Evolutionary conservation across 2,329 filamentous ascomycete genomes (phyloP), one percentile per base, ranked within the genome.

Genomic region (Microdochium paspali): DNA sequence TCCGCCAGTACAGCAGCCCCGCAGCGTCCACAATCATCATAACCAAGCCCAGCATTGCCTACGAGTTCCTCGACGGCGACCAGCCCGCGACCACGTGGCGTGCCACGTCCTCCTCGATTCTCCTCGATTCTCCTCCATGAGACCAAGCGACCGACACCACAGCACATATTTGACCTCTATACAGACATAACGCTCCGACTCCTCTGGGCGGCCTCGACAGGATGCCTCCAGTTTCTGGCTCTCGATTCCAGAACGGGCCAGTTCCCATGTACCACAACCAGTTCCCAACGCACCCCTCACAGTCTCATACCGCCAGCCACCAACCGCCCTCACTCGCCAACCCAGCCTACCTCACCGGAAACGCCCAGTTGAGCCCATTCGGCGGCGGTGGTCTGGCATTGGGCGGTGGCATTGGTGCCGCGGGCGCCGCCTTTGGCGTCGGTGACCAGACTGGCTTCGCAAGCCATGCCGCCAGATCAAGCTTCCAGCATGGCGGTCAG

Each of bases 401-500:
- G 49, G 77, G 75, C 45, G 78, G 73, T 52, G 77, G 74, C 49
- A 71, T 75, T 68, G 73, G 71, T 54, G 57, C 66, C 18, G 62
- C 54, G 39, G 63, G 53, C 20, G 62, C 61, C 48, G 77, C 68
- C 53, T 78, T 73, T 55, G 74, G 67, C 48, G 77, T 77, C 10
- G 82, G 82, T 52, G 76, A 74, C 45, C 74, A 78, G 49, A 85
- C 86, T 20, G 88, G 89, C 1, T 79, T 95, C 46, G 88, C 84
- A 26, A 91, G 88, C 64, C 88, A 94, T 65, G 89, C 87, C 53
- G 89, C 88, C 50, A 82, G 91, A 60, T 87, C 93, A 77, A 84
- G 88, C 6, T 96, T 96, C 63, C 80, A 85, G 49, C 84, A 91
- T 61, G 85, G 83, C 10, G 64, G 85, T 71, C 64, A 74, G 65